These are phyloP conservation scores for Paramecium biaurelia DNA, from an alignment of 73 alveolate species.

Conservation along the genomic window DNA sequence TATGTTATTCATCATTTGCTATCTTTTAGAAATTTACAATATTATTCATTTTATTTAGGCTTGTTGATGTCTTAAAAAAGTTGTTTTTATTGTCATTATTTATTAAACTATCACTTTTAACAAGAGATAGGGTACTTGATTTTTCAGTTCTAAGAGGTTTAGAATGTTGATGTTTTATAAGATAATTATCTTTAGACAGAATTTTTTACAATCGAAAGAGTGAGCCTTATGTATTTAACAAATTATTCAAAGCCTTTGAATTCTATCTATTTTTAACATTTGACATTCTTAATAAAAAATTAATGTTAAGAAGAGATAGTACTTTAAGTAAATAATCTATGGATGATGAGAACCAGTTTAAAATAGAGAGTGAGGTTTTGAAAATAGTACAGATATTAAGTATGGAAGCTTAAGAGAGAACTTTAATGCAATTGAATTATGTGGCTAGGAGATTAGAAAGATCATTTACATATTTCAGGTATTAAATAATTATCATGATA, in stretches of 20 bases:
- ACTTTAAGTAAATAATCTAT: not conserved
- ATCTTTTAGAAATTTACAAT: not conserved
- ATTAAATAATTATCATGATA: not conserved
- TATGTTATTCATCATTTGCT: not conserved
- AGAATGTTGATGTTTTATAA: not conserved
- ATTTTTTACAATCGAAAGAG: not conserved
- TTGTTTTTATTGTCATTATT: not conserved
- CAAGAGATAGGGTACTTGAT: not conserved
- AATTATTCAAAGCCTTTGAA: not conserved
- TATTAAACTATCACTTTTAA: not conserved
- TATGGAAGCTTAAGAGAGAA: not conserved
- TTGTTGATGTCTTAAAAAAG: not conserved
- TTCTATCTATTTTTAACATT: not conserved
- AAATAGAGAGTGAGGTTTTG: not conserved
- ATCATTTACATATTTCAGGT: not conserved
- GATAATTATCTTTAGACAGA: not conserved
- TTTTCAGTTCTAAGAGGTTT: not conserved
- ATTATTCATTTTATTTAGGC: not conserved
- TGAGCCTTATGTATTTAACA: not conserved
- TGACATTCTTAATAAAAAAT: not conserved
- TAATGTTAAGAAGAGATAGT: constrained; percentile 22
- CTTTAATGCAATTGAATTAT: not conserved
- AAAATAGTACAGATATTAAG: not conserved
- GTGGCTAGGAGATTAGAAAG: not conserved
- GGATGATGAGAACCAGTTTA: not conserved